phyloP scores from a whole-genome alignment of 164 flowering plant genomes.

The Annona squamosa region DNA sequence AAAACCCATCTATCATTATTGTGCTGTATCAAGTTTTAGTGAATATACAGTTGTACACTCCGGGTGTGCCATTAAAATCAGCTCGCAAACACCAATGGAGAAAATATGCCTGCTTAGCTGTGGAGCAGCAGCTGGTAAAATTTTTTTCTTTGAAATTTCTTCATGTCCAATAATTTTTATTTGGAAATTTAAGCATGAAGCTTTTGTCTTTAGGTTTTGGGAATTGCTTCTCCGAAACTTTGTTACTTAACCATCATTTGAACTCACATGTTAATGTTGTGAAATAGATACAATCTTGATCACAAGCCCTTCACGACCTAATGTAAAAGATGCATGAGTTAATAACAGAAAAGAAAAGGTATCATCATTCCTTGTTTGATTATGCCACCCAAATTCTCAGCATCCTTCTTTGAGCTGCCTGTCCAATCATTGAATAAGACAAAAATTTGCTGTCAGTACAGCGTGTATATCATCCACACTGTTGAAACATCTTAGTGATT shows the following conservation, averaged over 20 bases:
- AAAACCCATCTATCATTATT: slow-evolving; percentile 81
- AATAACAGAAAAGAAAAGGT: too few relatives aligned
- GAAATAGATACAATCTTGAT: neutral
- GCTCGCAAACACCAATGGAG: slow-evolving; percentile 60
- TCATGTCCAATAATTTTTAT: neutral
- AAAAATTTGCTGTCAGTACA: too few relatives aligned
- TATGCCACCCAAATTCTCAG: too few relatives aligned
- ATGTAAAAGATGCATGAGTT: too few relatives aligned
- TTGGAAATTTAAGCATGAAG: neutral
- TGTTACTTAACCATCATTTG: neutral
- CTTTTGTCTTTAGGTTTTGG: neutral
- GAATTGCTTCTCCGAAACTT: neutral
- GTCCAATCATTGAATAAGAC: too few relatives aligned
- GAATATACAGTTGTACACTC: slow-evolving; percentile 93
- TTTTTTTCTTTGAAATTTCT: neutral
- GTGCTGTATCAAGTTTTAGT: slow-evolving; percentile 97
- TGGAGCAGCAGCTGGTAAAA: slow-evolving; percentile 89
- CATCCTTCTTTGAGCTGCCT: too few relatives aligned
- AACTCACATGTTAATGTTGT: neutral
- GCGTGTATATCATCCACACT: neutral
- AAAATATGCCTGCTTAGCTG: slow-evolving; percentile 94
- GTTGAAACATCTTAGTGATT: neutral
- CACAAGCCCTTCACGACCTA: neutral
- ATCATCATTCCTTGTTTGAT: too few relatives aligned
- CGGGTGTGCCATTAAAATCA: slow-evolving; percentile 92